Conservation (phyloP, 371 early-diverging fungal species). For the Smittium mucronatum region DNA sequence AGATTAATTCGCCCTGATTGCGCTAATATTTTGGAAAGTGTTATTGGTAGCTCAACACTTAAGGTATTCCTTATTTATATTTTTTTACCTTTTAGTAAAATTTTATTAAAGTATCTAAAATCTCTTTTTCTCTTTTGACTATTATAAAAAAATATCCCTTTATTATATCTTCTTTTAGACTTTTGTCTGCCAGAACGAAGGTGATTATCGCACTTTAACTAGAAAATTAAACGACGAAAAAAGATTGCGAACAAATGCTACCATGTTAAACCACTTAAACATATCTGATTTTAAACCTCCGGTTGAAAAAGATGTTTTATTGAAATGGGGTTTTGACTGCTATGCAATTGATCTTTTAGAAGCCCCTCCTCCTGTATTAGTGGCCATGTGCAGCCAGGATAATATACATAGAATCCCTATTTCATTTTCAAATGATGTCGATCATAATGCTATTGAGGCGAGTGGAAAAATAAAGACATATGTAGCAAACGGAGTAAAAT, state of each 20-base stretch:
- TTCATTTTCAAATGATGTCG: slow-evolving; percentile 23
- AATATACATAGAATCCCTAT: slow-evolving; percentile 49
- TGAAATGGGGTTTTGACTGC: slow-evolving; percentile 51
- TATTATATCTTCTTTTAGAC: too few relatives aligned
- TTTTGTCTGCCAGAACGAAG: slow-evolving; percentile 60
- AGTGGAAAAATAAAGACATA: slow-evolving; percentile 32
- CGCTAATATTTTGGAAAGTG: slow-evolving; percentile 50
- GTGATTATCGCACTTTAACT: slow-evolving; percentile 60
- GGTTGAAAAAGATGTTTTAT: slow-evolving; percentile 30
- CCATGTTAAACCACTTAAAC: slow-evolving; percentile 20
- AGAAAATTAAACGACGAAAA: slow-evolving; percentile 43
- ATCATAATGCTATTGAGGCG: slow-evolving; percentile 34
- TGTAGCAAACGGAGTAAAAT: slow-evolving; percentile 37
- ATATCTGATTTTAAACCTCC: slow-evolving; percentile 34
- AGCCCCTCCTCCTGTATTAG: slow-evolving; percentile 51
- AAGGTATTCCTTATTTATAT: slow-evolving; percentile 26
- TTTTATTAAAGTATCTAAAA: too few relatives aligned
- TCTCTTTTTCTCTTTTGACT: too few relatives aligned
- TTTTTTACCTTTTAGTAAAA: background rate
- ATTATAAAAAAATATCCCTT: too few relatives aligned
- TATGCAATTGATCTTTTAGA: slow-evolving; percentile 61
- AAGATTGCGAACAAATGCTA: slow-evolving; percentile 44
- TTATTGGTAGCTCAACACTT: slow-evolving; percentile 25
- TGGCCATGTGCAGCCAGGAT: slow-evolving; percentile 45
- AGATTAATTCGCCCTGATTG: slow-evolving; percentile 47